phyloP scores from a whole-genome alignment of 768 basidiomycete genomes.

The Coprinopsis cinerea region DNA sequence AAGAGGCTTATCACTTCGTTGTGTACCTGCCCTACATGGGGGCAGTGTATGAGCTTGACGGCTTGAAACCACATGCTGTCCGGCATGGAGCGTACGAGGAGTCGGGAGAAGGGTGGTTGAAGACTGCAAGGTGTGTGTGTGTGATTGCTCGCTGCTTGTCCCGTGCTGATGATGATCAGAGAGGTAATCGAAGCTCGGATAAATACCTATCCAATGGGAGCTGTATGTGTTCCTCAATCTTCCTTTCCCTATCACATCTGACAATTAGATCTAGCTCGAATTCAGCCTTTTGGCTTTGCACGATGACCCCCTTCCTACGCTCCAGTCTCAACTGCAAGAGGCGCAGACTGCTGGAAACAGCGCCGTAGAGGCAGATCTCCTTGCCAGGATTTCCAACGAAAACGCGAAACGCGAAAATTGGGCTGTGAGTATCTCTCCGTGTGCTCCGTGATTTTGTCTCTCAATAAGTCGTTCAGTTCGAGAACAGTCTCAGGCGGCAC shows the following conservation, averaged over 20 bases:
- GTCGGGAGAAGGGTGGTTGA: constrained; percentile 76
- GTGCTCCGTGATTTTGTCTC: constrained; percentile 4
- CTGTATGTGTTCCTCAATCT: constrained; percentile 47
- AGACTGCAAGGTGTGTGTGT: constrained; percentile 59
- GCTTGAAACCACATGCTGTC: constrained; percentile 73
- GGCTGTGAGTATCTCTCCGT: constrained; percentile 52
- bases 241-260: background rate
- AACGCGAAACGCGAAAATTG: constrained; percentile 73
- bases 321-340: constrained; percentile 53
- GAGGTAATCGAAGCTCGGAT: constrained; percentile 86
- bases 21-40: constrained; percentile 86
- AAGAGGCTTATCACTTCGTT: constrained; percentile 96
- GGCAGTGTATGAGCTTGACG: constrained; percentile 88
- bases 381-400: constrained; percentile 57
- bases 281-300: constrained; percentile 89
- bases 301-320: constrained; percentile 68
- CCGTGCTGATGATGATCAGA: constrained; percentile 28
- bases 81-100: constrained; percentile 72
- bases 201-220: constrained; percentile 81
- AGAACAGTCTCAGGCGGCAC: constrained; percentile 81
- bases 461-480: constrained; percentile 48
- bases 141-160: background rate
- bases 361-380: constrained; percentile 44
- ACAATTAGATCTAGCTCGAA: constrained; percentile 52
- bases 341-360: constrained; percentile 38